These are phyloP conservation scores for Penicillium frequentans DNA, from an alignment of 2,329 filamentous ascomycete species.

Conservation along the genomic window DNA sequence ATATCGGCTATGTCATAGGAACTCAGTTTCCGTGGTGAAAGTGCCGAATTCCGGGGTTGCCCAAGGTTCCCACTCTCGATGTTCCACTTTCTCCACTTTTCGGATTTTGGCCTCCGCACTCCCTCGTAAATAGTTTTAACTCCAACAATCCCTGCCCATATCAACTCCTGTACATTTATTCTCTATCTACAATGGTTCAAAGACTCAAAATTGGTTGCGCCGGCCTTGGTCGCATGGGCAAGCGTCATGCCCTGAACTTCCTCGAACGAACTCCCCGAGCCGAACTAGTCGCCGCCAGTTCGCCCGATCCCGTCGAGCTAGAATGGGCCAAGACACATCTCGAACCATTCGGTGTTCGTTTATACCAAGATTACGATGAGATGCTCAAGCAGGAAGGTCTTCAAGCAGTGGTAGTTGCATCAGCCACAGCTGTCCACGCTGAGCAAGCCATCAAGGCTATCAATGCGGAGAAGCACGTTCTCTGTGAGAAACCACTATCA, in stretches of 20 bases:
- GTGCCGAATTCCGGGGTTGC: not conserved
- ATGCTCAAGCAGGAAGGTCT: constrained; percentile 58
- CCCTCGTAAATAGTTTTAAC: not conserved
- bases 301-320: constrained; percentile 47
- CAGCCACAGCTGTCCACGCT: constrained; percentile 57
- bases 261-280: constrained; percentile 50
- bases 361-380: constrained; percentile 57
- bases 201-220: constrained; percentile 49
- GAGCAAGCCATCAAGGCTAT: constrained; percentile 60
- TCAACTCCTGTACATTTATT: not conserved
- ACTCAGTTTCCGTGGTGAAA: constrained; percentile 21
- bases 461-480: constrained; percentile 54
- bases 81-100: constrained; percentile 3
- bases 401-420: constrained; percentile 57
- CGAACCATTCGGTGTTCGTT: constrained; percentile 51
- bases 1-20: constrained; percentile 3
- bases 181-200: constrained; percentile 19
- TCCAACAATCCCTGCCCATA: not conserved
- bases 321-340: constrained; percentile 54
- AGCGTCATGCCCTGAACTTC: constrained; percentile 52
- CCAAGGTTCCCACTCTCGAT: not conserved
- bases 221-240: constrained; percentile 54
- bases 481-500: constrained; percentile 56
- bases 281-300: constrained; percentile 51
- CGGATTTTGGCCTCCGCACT: constrained; percentile 21